Base-by-base conservation (phyloP, 2,329 filamentous ascomycete species). In the Hymenoscyphus scutula region DNA sequence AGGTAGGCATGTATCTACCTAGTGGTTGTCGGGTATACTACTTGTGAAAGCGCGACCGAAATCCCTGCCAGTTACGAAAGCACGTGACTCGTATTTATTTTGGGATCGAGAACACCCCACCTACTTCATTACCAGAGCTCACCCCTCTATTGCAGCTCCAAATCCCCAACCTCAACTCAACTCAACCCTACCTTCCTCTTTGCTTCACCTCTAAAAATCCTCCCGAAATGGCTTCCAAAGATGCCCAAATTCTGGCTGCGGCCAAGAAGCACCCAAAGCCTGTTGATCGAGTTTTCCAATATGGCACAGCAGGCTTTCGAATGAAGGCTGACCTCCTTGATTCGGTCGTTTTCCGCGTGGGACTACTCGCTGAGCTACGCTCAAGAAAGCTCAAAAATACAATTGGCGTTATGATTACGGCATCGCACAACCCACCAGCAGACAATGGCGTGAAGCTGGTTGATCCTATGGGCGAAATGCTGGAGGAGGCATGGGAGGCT, bases 391-490 rank as follows among this genome's bases (percentile, higher is more conserved):
- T 96, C 71, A 89, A 89, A 75, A 91, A 96, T 80, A 89, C 91
- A 71, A 96, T 99, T 73, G 95, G 95, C 73, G 89, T 99, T 69
- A 97, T 97, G 92, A 90, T 97, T 76, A 97, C 92, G 51, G 92
- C 92, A 66, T 96, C 91, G 73, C 92, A 97, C 82, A 97, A 97
- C 78, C 91, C 91, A 19, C 89, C 92, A 37, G 83, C 86, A 70
- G 92, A 97, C 78, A 97, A 97, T 76, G 92, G 92, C 58, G 89
- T 97, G 76, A 97, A 97, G 83, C 86, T 99, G 70, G 92, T 99
- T 67, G 95, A 99, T 77, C 95, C 95, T 13, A 90, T 96, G 88
- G 94, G 95, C 68, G 95, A 98, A 77, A 98, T 98, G 95, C 84
- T 97, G 57, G 92, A 96, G 84, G 89, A 93, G 76, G 90, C 94